Base-by-base conservation (phyloP, 768 basidiomycete species). In the Brasilioporus rufonigricans region DNA sequence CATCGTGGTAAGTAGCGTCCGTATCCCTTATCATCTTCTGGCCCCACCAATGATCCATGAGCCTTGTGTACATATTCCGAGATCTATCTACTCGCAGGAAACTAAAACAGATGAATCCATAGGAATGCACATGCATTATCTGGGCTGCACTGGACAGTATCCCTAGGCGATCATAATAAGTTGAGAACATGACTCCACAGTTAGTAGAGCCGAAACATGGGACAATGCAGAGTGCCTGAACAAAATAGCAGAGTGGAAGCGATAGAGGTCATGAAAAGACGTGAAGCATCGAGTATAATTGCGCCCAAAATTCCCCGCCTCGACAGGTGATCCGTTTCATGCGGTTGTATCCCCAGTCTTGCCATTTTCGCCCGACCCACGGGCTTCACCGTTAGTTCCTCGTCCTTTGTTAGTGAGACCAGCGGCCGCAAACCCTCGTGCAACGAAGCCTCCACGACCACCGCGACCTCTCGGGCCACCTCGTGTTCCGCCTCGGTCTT, bases 401-500 rank as follows among this genome's bases (percentile, higher is more conserved):
- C 65, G 65, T 5, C 70, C 69, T 52, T 67, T 70, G 16, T 44
- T 39, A 23, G 72, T 85, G 59, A 92, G 72, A 4, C 90, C 90
- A 16, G 87, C 89, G 10, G 84, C 83, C 5, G 84, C 80, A 50
- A 91, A 79, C 13, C 82, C 82, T 55, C 88, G 75, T 13, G 82
- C 78, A n/a, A 80, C 85, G 62, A 77, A 91, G 9, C 59, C 66
- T 13, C 79, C n/a, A n/a, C n/a, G 63, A 19, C 77, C 74, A 12
- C 79, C 76, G 2, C 80, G 80, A 21, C 82, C 79, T 26, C 85
- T 77, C 3, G 80, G 79, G 3, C 86, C 78, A 16, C 82, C 76
- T 21, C 82, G 75, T 16, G 70, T 62, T 21, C 77, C 63, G 57
- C 55, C 71, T 66, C 56, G 76, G 65, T 60, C 73, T 31, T 77